Evolutionary conservation across 495 filamentous ascomycete species (phyloP).

Genomic region (Diplogelasinospora grovesii): DNA sequence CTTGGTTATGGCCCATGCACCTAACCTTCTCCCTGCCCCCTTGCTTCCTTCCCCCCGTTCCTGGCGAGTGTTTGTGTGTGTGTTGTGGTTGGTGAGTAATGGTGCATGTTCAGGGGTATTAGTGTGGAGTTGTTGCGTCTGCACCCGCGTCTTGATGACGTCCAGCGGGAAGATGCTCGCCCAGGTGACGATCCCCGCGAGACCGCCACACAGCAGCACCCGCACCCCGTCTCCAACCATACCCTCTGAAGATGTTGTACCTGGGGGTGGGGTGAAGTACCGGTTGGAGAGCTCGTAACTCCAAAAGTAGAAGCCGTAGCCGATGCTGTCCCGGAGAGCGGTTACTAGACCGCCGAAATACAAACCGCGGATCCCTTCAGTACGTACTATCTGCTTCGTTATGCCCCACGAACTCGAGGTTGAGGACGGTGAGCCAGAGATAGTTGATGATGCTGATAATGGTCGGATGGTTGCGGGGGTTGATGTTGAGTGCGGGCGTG

Average conservation of each 20-base stretch:
- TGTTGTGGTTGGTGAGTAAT: too few relatives aligned
- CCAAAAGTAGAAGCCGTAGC: conserved; percentile 93
- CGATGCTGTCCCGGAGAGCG: conserved; percentile 71
- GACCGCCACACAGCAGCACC: conserved; percentile 71
- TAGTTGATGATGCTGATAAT: background rate
- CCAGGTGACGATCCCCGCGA: conserved; percentile 83
- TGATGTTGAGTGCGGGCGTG: too few relatives aligned
- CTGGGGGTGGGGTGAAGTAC: conserved; percentile 30
- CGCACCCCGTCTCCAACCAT: conserved; percentile 54
- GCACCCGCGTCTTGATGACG: conserved; percentile 81
- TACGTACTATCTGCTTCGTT: conserved; percentile 50
- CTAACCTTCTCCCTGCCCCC: conserved; percentile 27
- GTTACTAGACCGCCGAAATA: conserved; percentile 77
- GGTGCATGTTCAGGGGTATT: too few relatives aligned
- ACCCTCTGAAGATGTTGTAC: too few relatives aligned
- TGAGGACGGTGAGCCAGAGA: background rate
- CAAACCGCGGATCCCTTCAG: conserved; percentile 60
- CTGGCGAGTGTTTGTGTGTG: too few relatives aligned
- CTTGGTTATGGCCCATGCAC: conserved; percentile 55
- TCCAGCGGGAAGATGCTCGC: conserved; percentile 81
- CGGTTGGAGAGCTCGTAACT: conserved; percentile 69
- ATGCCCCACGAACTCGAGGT: conserved; percentile 55
- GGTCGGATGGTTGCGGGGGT: too few relatives aligned
- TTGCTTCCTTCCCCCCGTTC: conserved; percentile 17
- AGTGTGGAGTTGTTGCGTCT: conserved; percentile 57